A percentile compares a stretch with the other conserved stretches of the same genome.
phyloP scores from a whole-genome alignment of 108 stramenopile genomes.

The Nitzschia sp. region DNA sequence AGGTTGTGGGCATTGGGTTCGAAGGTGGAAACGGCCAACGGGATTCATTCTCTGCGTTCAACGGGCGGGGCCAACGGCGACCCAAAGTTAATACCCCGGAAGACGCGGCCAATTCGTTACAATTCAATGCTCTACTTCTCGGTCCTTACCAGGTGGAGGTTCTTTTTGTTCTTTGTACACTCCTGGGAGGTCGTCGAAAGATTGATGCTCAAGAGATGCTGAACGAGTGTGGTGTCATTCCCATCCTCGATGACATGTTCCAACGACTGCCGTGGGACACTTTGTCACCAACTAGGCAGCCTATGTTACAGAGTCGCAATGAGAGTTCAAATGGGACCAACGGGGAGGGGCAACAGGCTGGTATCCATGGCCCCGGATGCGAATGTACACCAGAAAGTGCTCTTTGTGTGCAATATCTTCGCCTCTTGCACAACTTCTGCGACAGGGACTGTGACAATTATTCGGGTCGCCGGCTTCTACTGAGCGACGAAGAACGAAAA shows the following conservation, averaged over 20 bases:
- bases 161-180: constrained; percentile 83
- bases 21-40: background rate
- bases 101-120: constrained; percentile 65
- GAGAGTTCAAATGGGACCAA: background rate
- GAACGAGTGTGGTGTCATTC: constrained; percentile 51
- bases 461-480: constrained; percentile 39
- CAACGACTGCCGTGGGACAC: constrained; percentile 73
- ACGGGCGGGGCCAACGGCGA: background rate
- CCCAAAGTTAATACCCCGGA: constrained; percentile 26
- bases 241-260: constrained; percentile 75
- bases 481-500: constrained; percentile 42
- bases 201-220: constrained; percentile 65
- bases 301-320: constrained; percentile 1
- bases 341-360: constrained; percentile 25
- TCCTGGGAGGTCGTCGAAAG: constrained; percentile 82
- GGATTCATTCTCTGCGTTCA: background rate
- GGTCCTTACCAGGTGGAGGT: constrained; percentile 81
- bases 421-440: constrained; percentile 88
- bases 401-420: constrained; percentile 83
- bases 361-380: constrained; percentile 73
- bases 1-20: constrained; percentile 4
- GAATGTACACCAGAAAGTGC: constrained; percentile 90
- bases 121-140: constrained; percentile 70
- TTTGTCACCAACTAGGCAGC: constrained; percentile 19
- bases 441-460: constrained; percentile 84